A percentile compares a stretch with the other conserved stretches of the same genome.
Evolutionary conservation across 2,329 filamentous ascomycete species (phyloP).

Genomic region (Basipetospora chlamydospora): DNA sequence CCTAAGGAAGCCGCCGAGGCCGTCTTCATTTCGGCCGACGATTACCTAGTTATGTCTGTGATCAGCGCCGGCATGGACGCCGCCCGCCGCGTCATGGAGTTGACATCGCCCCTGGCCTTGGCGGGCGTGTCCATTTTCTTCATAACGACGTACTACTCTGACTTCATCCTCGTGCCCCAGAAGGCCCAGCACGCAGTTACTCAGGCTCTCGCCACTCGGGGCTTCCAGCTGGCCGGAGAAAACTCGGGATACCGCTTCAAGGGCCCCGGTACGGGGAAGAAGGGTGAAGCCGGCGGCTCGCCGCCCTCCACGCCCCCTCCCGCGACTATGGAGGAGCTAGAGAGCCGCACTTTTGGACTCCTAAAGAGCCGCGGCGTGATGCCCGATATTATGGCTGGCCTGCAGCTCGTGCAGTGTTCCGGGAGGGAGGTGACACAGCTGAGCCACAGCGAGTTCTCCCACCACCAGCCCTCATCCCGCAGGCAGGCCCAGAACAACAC

Average conservation of each 20-base stretch:
- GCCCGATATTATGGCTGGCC: conserved; percentile 51
- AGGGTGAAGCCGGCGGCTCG: conserved; percentile 35
- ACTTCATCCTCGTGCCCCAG: conserved; percentile 83
- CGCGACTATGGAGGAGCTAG: conserved; percentile 62
- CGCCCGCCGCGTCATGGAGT: conserved; percentile 76
- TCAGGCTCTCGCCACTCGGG: conserved; percentile 58
- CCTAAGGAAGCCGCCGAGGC: conserved; percentile 33
- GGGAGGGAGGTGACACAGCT: conserved; percentile 38
- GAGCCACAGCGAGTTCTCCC: conserved; percentile 21
- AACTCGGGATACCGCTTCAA: conserved; percentile 31
- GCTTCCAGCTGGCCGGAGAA: conserved; percentile 70
- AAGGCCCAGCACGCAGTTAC: conserved; percentile 63
- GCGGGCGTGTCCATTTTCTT: conserved; percentile 96
- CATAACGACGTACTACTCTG: conserved; percentile 94
- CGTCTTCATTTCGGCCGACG: conserved; percentile 65
- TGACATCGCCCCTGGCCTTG: conserved; percentile 80
- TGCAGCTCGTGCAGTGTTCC: conserved; percentile 72
- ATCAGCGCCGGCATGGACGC: conserved; percentile 83
- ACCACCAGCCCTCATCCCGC: conserved; percentile 14
- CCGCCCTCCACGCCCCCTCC: conserved; percentile 61
- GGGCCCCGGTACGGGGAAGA: no score
- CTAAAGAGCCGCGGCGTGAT: conserved; percentile 64
- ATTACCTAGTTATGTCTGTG: conserved; percentile 80
- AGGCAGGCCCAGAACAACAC: conserved; percentile 10
- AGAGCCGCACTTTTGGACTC: conserved; percentile 68